Evolutionary conservation across 768 basidiomycete genomes (phyloP).

Genomic region (Auriscalpium microsporum): DNA sequence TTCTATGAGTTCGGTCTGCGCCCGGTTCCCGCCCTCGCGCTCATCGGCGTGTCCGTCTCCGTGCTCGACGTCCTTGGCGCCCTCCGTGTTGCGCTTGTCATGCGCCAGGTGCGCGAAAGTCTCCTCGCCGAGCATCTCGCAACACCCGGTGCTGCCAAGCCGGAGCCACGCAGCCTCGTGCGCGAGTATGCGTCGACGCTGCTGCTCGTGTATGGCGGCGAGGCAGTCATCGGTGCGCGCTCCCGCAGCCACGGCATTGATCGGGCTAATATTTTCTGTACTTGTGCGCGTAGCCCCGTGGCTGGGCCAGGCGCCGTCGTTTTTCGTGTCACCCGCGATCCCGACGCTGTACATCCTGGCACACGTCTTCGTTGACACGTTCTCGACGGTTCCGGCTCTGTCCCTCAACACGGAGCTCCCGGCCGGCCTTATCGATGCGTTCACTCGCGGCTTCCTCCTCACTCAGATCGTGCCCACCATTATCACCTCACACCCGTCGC

Average conservation of each 20-base stretch:
- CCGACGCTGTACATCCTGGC: slow-evolving; percentile 6
- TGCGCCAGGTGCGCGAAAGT: slow-evolving; percentile 11
- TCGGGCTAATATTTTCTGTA: not conserved
- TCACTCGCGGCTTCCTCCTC: slow-evolving; percentile 14
- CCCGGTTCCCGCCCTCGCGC: slow-evolving; percentile 7
- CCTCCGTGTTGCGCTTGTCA: slow-evolving; percentile 12
- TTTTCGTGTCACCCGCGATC: slow-evolving; percentile 3
- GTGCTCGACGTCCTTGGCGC: slow-evolving; percentile 10
- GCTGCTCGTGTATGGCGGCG: slow-evolving; percentile 15
- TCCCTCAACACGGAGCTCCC: slow-evolving; percentile 11
- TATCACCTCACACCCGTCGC: slow-evolving; percentile 10
- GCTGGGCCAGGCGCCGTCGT: slow-evolving; percentile 13
- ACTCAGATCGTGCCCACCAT: slow-evolving; percentile 12
- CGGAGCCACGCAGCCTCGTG: slow-evolving; percentile 7
- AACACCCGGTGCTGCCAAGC: not conserved
- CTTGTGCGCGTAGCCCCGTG: slow-evolving; percentile 5
- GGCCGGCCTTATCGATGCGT: slow-evolving; percentile 6
- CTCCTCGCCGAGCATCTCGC: not conserved
- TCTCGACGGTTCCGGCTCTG: slow-evolving; percentile 8
- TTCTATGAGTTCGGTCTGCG: slow-evolving; percentile 12
- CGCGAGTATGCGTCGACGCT: slow-evolving; percentile 11
- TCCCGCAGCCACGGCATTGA: not conserved
- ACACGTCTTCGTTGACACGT: slow-evolving; percentile 4
- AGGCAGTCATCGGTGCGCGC: slow-evolving; percentile 12
- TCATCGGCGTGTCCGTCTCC: slow-evolving; percentile 9